Evolutionary conservation across 2,329 filamentous ascomycete species (phyloP).

Genomic region (Diaporthe ilicicola): DNA sequence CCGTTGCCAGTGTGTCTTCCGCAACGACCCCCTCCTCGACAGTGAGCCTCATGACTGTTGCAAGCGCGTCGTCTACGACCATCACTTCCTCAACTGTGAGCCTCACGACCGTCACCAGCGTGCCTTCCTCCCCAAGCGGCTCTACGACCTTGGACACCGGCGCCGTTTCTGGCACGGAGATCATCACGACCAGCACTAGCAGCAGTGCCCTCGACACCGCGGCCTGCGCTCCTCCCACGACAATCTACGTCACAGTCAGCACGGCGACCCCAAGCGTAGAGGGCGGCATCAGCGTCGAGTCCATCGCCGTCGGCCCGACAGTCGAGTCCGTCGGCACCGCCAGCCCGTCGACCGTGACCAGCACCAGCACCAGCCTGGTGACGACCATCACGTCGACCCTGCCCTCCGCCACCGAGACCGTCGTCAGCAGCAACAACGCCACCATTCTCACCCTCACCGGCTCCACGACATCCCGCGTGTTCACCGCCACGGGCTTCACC

Average conservation of each 20-base stretch:
- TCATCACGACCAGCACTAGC: background rate
- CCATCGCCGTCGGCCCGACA: slow-evolving; percentile 4
- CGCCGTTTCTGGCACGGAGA: background rate
- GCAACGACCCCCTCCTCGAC: background rate
- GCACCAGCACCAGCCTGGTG: slow-evolving; percentile 23
- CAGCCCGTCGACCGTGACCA: slow-evolving; percentile 15
- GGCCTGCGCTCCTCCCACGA: slow-evolving; percentile 12
- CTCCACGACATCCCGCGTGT: slow-evolving; percentile 32
- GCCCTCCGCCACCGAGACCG: slow-evolving; percentile 13
- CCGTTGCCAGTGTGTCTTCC: background rate
- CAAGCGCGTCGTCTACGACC: slow-evolving; percentile 13
- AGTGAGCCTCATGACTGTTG: slow-evolving; percentile 1
- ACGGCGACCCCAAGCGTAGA: slow-evolving; percentile 4
- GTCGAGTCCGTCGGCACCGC: background rate
- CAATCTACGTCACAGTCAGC: slow-evolving; percentile 27
- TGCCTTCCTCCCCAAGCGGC: background rate
- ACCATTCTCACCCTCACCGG: slow-evolving; percentile 11
- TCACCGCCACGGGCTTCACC: slow-evolving; percentile 34
- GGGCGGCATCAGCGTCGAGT: slow-evolving; percentile 5
- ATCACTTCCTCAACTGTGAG: background rate
- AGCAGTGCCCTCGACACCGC: background rate
- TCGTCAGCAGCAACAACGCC: slow-evolving; percentile 22
- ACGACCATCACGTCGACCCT: slow-evolving; percentile 27
- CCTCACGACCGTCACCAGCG: slow-evolving; percentile 10
- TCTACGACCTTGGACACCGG: background rate